Evolutionary conservation across 805 yeast genomes (phyloP).

Genomic region (Phaffomyces antillensis): DNA sequence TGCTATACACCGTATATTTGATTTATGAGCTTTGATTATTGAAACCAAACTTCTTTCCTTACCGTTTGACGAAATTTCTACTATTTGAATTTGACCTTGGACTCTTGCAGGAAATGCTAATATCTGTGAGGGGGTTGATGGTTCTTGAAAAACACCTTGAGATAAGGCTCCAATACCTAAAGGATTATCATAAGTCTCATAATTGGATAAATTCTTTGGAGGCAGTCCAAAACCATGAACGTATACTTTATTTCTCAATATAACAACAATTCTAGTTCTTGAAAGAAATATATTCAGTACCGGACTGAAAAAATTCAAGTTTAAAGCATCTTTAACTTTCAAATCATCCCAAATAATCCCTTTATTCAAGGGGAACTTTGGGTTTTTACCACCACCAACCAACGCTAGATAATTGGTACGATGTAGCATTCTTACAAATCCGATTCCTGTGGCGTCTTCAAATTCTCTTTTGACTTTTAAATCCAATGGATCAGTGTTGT

Average conservation of each 20-base stretch:
- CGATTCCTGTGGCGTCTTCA: conserved; percentile 49
- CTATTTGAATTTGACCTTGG: conserved; percentile 73
- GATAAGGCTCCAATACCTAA: conserved; percentile 22
- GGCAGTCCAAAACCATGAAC: conserved; percentile 79
- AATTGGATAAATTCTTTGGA: conserved; percentile 47
- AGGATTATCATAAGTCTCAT: conserved; percentile 23
- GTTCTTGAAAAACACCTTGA: conserved; percentile 19
- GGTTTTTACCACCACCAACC: conserved; percentile 83
- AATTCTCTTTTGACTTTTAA: conserved; percentile 57
- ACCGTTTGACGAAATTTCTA: conserved; percentile 61
- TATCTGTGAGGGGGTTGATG: conserved; percentile 29
- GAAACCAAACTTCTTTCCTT: conserved; percentile 58
- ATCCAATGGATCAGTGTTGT: conserved; percentile 82
- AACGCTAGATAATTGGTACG: conserved; percentile 86
- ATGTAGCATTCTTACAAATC: conserved; percentile 73
- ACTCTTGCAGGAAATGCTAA: conserved; percentile 75
- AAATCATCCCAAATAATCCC: conserved; percentile 90
- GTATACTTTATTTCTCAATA: conserved; percentile 56
- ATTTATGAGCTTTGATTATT: conserved; percentile 72
- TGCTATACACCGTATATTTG: conserved; percentile 54
- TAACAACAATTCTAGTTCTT: conserved; percentile 67
- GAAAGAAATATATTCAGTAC: conserved; percentile 70
- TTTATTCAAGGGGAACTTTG: conserved; percentile 71
- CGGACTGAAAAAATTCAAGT: conserved; percentile 69
- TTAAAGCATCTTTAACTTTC: conserved; percentile 63